Evolutionary conservation across 371 early-diverging fungal species (phyloP), one percentile per base, ranked within the genome.

Genomic region (Actinomucor elegans): DNA sequence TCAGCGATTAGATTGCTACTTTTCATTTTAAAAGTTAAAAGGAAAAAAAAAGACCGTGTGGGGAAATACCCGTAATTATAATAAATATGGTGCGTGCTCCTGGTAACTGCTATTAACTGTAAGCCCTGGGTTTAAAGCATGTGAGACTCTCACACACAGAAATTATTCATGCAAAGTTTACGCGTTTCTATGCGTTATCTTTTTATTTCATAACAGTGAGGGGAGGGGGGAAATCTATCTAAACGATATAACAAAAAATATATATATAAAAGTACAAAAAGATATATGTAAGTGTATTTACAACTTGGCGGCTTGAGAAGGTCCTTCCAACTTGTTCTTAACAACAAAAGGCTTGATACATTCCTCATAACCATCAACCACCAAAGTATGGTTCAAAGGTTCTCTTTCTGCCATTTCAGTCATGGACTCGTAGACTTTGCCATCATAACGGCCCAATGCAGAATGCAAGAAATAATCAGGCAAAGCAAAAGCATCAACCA

Each of bases 401-500:
- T 91, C 90, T 26, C 66, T 64, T 45, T 84, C 80, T 0, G 87
- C 90, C 85, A 85, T 80, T 61, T 83, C 59, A 20, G 82, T 68
- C 66, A 88, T 81, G 35, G 77, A 63, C 52, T 90, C 89, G 50
- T 93, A 93, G 9, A 88, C 86, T 43, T 77, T 69, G 44, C 92
- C 93, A 50, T 91, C 92, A 20, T 69, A 78, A 14, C 84, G 75
- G 31, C 90, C 94, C 6, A 93, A 63, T 4, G 92, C 86, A 27
- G 90, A 88, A 64, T 89, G 83, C 7, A 93, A 75, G 29, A 75
- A 69, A 43, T 84, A 84, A 44, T 93, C 94, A 1, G 91, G 81
- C 21, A 89, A 67, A 33, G 83, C 91, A 67, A 91, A 90, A 1
- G 90, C 80, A 59, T 92, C 92, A 4, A 90, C 91, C 17, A 91